Evolutionary conservation across 2,329 filamentous ascomycete species (phyloP).

Genomic region (Pseudogymnoascus sp.): DNA sequence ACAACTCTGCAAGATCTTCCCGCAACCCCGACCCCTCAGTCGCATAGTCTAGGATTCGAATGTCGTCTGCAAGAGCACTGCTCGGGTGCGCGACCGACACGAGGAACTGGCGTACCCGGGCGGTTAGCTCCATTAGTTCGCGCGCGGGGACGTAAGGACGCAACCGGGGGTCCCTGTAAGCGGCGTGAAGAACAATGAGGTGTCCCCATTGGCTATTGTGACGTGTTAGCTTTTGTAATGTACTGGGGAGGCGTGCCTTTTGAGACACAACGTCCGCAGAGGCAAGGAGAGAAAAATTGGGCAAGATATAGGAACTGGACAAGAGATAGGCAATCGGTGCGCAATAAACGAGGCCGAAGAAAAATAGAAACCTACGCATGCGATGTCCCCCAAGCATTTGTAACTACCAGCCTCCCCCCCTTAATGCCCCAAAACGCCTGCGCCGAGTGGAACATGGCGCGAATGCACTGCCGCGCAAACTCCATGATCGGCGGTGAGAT

Average conservation of each 20-base stretch:
- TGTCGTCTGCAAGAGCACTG: constrained; percentile 66
- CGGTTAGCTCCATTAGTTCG: constrained; percentile 54
- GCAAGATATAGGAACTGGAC: too few species aligned
- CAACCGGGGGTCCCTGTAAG: constrained; percentile 61
- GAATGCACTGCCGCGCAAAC: constrained; percentile 44
- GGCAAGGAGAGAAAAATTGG: constrained; percentile 3
- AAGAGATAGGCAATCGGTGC: neutral
- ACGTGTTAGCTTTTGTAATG: constrained; percentile 19
- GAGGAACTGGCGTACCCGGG: constrained; percentile 71
- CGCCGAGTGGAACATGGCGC: constrained; percentile 64
- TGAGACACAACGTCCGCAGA: neutral
- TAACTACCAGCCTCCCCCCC: constrained; percentile 66
- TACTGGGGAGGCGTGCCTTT: neutral
- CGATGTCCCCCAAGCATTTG: constrained; percentile 89
- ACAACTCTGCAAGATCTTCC: neutral
- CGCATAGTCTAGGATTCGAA: constrained; percentile 57
- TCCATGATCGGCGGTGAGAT: constrained; percentile 35
- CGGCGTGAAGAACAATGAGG: constrained; percentile 77
- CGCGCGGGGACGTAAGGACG: constrained; percentile 48
- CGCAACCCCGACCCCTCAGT: constrained; percentile 15
- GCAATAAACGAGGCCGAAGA: neutral
- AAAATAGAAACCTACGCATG: constrained; percentile 68
- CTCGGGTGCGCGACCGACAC: constrained; percentile 62
- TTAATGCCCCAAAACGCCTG: constrained; percentile 77
- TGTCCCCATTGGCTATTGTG: constrained; percentile 79